Percentiles rank a stretch among this genome's conserved stretches.
Conservation (phyloP, 208 protist species). For the Wallacemonas sp. region DNA sequence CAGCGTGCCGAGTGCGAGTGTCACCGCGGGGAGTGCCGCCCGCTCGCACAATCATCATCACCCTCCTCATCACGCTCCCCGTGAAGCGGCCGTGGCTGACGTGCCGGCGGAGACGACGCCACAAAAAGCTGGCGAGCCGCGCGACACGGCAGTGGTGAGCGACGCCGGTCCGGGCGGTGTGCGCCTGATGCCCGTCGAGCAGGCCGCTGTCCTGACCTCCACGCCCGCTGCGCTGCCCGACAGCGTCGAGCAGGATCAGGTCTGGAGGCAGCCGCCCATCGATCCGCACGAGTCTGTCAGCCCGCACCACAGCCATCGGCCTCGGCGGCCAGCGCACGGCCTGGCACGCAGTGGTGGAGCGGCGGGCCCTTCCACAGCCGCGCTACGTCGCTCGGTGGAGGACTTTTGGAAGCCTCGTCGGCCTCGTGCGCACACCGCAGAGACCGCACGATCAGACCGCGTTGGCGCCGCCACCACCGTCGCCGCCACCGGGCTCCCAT, state of each 20-base stretch:
- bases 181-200: background rate
- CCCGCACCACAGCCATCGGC: background rate
- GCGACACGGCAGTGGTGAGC: background rate
- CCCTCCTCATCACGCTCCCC: background rate
- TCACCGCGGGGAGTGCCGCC: background rate
- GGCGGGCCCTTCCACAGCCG: background rate
- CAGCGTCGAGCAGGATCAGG: background rate
- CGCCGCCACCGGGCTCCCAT: too few species aligned
- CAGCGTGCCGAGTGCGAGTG: conserved; percentile 27
- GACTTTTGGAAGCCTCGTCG: conserved; percentile 1
- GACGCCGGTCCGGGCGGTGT: background rate
- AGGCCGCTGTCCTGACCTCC: background rate
- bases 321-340: background rate
- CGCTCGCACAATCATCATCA: background rate
- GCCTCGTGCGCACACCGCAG: too few species aligned
- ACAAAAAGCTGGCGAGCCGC: too few species aligned
- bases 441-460: too few species aligned
- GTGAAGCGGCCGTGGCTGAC: background rate
- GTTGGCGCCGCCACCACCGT: too few species aligned
- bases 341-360: background rate
- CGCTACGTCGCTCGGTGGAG: background rate
- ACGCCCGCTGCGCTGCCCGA: background rate
- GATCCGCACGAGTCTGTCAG: background rate
- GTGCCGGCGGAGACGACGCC: background rate
- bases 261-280: background rate